A percentile compares a stretch with the other conserved stretches of the same genome.
phyloP scores from a whole-genome alignment of 2,329 filamentous ascomycete species.

The Cladosporium sp. region DNA sequence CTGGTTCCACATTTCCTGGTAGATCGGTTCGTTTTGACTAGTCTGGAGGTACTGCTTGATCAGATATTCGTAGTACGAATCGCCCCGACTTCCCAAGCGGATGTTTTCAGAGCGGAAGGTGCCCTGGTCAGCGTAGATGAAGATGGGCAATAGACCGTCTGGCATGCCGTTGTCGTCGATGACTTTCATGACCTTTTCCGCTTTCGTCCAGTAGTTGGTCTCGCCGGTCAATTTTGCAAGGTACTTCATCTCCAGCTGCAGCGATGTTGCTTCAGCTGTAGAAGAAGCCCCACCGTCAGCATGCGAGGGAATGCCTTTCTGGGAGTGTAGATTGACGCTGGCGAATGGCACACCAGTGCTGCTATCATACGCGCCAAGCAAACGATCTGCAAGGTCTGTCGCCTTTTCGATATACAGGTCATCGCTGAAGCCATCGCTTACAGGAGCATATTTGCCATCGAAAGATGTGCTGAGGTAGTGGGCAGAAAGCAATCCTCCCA shows the following conservation, averaged over 20 bases:
- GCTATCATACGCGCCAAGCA: slow-evolving; percentile 84
- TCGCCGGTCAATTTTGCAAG: slow-evolving; percentile 92
- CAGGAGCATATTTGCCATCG: slow-evolving; percentile 68
- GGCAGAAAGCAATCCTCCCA: slow-evolving; percentile 86
- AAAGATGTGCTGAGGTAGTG: slow-evolving; percentile 88
- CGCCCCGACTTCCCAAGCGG: slow-evolving; percentile 84
- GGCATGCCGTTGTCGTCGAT: slow-evolving; percentile 75
- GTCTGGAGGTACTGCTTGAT: slow-evolving; percentile 99
- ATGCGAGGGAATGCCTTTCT: slow-evolving; percentile 73
- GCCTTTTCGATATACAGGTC: slow-evolving; percentile 96
- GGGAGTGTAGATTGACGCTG: slow-evolving; percentile 79
- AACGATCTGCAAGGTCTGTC: slow-evolving; percentile 80
- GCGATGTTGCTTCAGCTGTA: slow-evolving; percentile 84
- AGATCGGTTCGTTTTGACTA: slow-evolving; percentile 76
- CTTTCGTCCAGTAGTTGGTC: slow-evolving; percentile 84
- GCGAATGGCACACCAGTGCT: slow-evolving; percentile 82
- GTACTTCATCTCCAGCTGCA: slow-evolving; percentile 97
- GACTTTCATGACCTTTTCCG: slow-evolving; percentile 85
- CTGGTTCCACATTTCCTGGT: slow-evolving; percentile 90
- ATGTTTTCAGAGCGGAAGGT: slow-evolving; percentile 81
- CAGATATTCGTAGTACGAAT: slow-evolving; percentile 98
- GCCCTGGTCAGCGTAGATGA: slow-evolving; percentile 74
- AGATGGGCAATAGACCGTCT: slow-evolving; percentile 89
- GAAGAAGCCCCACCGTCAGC: slow-evolving; percentile 83
- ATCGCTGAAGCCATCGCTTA: slow-evolving; percentile 69